Conservation (phyloP, 495 filamentous ascomycete species). For the Annulohypoxylon stygium region DNA sequence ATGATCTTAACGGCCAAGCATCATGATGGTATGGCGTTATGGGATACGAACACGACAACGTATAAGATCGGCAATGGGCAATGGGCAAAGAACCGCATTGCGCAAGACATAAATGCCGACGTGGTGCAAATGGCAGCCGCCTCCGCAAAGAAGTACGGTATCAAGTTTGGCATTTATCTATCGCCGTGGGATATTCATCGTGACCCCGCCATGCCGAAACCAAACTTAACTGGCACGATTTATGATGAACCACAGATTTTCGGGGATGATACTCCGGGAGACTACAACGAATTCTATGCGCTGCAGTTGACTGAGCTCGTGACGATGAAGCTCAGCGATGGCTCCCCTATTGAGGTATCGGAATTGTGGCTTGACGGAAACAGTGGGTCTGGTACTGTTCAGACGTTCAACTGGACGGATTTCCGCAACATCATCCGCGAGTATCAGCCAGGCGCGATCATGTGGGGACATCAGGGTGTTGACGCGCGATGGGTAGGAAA, state of each 20-base stretch:
- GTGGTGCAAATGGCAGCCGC: constrained; percentile 45
- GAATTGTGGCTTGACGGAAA: constrained; percentile 50
- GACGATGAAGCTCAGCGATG: constrained; percentile 38
- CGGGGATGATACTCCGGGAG: constrained; percentile 59
- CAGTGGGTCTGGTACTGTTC: constrained; percentile 45
- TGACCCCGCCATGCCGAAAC: constrained; percentile 47
- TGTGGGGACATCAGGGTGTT: constrained; percentile 51
- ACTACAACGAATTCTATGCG: constrained; percentile 51
- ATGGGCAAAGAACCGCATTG: constrained; percentile 41
- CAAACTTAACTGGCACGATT: constrained; percentile 31
- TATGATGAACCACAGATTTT: constrained; percentile 54
- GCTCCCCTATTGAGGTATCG: constrained; percentile 37
- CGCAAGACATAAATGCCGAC: constrained; percentile 39
- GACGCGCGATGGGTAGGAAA: constrained; percentile 51
- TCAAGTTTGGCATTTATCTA: constrained; percentile 48
- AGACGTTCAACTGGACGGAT: constrained; percentile 48
- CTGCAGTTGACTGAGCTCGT: constrained; percentile 47
- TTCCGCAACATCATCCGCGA: constrained; percentile 48
- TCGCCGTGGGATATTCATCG: constrained; percentile 51
- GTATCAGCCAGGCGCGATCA: constrained; percentile 47
- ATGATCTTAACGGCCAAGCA: constrained; percentile 51
- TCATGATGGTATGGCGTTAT: constrained; percentile 50
- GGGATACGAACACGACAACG: constrained; percentile 46
- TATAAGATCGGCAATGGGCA: constrained; percentile 47
- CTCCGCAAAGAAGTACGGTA: constrained; percentile 48